Percentiles rank a stretch among this genome's conserved stretches.
Evolutionary conservation across 2,329 filamentous ascomycete species (phyloP).

Genomic region (Leptographium procerum): DNA sequence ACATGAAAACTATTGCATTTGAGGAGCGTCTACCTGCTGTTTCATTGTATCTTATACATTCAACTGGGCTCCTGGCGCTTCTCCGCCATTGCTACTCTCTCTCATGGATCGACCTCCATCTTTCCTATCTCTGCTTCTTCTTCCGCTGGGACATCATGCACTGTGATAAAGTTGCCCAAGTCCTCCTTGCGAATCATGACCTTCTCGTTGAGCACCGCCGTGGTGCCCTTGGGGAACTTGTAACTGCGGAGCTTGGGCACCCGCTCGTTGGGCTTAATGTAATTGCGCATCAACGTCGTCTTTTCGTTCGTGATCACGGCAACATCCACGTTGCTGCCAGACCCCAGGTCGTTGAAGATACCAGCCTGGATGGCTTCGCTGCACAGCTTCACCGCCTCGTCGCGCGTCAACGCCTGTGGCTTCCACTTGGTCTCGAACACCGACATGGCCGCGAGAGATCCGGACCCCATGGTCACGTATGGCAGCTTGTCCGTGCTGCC

Average conservation of each 20-base stretch:
- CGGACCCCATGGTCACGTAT: constrained; percentile 98
- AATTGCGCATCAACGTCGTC: constrained; percentile 87
- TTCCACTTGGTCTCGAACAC: constrained; percentile 98
- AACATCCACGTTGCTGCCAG: constrained; percentile 93
- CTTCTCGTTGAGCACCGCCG: constrained; percentile 90
- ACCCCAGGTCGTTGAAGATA: constrained; percentile 98
- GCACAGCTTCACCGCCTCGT: constrained; percentile 73
- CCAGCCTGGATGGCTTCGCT: constrained; percentile 85
- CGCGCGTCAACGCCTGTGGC: constrained; percentile 53
- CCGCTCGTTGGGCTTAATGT: constrained; percentile 85
- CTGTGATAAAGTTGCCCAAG: constrained; percentile 84
- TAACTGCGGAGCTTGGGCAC: constrained; percentile 89
- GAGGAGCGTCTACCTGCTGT: background rate
- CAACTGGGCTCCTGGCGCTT: background rate
- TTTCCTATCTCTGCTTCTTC: constrained; percentile 46
- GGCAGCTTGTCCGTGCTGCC: constrained; percentile 97
- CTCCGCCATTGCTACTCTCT: background rate
- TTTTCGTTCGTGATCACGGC: constrained; percentile 92
- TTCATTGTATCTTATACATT: background rate
- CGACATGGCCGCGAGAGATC: constrained; percentile 91
- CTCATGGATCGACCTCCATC: constrained; percentile 57
- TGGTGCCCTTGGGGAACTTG: constrained; percentile 82
- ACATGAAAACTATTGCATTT: background rate
- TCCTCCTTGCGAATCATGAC: constrained; percentile 79
- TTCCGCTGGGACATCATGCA: constrained; percentile 60